These are phyloP conservation scores for Euphorbia peplus DNA, from an alignment of 345 rosid species.

Conservation along the genomic window DNA sequence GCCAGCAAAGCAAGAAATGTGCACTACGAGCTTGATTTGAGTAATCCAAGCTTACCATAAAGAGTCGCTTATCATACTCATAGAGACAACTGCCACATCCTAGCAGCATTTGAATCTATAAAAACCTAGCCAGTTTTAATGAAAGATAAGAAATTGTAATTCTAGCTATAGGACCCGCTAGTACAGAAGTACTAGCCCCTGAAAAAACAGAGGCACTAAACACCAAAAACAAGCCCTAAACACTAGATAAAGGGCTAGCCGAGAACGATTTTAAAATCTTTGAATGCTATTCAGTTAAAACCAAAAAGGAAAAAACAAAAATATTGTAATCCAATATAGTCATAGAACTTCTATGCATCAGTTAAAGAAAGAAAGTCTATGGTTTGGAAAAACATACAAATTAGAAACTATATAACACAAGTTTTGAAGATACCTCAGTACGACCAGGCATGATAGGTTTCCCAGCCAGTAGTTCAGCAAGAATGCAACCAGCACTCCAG, in stretches of 20 bases:
- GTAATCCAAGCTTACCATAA: neutral
- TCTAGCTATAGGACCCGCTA: neutral
- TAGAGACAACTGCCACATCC: neutral
- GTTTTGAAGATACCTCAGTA: constrained; percentile 21
- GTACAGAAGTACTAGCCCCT: neutral
- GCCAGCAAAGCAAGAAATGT: neutral
- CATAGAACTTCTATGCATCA: neutral
- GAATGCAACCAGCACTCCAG: constrained; percentile 42
- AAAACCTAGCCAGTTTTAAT: neutral
- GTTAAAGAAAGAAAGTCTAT: neutral
- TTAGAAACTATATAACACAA: neutral
- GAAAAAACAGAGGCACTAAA: neutral
- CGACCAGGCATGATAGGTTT: constrained; percentile 39
- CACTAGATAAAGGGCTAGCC: neutral
- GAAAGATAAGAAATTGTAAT: neutral
- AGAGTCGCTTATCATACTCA: neutral
- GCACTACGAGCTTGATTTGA: neutral
- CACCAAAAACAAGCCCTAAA: neutral
- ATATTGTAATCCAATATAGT: neutral
- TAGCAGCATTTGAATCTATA: neutral
- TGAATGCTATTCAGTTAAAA: neutral
- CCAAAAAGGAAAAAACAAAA: too few species aligned
- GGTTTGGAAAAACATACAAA: neutral
- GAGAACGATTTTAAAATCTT: neutral
- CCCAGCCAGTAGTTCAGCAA: constrained; percentile 32